Conservation (phyloP, 352 stramenopile species). For the Plasmopara muralis region DNA sequence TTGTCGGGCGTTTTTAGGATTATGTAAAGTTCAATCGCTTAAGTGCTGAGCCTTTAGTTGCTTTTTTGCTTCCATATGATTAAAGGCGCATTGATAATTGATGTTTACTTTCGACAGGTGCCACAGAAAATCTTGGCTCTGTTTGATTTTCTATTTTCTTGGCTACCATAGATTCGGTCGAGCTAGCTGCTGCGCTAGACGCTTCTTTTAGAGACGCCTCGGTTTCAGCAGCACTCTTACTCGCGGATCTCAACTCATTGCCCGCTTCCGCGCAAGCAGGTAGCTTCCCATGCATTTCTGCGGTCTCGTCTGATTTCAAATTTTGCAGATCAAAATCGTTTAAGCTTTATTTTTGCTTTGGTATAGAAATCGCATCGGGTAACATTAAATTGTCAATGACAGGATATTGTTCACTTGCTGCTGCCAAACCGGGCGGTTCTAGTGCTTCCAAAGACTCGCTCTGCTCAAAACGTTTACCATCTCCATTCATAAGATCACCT, state of each 20-base stretch:
- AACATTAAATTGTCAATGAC: background rate
- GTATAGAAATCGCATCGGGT: background rate
- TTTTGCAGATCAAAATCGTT: background rate
- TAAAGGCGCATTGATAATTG: background rate
- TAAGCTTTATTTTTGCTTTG: background rate
- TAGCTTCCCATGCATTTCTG: background rate
- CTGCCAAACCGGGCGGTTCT: background rate
- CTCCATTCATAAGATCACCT: conserved; percentile 2
- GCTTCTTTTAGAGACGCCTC: background rate
- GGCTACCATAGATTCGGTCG: background rate
- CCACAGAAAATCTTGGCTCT: background rate
- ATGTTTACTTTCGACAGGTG: background rate
- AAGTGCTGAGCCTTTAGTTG: background rate
- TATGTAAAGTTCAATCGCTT: too few species aligned
- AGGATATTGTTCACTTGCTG: background rate
- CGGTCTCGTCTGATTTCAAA: background rate
- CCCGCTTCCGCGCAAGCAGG: background rate
- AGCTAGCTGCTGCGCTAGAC: background rate
- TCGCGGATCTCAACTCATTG: background rate
- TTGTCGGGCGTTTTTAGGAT: too few species aligned
- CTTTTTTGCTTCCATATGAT: background rate
- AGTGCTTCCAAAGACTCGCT: background rate
- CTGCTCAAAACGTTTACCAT: conserved; percentile 3
- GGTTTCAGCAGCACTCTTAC: background rate
- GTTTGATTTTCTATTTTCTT: background rate